Base-by-base conservation (phyloP, 83 land plant genomes). In the Diphasiastrum complanatum region DNA sequence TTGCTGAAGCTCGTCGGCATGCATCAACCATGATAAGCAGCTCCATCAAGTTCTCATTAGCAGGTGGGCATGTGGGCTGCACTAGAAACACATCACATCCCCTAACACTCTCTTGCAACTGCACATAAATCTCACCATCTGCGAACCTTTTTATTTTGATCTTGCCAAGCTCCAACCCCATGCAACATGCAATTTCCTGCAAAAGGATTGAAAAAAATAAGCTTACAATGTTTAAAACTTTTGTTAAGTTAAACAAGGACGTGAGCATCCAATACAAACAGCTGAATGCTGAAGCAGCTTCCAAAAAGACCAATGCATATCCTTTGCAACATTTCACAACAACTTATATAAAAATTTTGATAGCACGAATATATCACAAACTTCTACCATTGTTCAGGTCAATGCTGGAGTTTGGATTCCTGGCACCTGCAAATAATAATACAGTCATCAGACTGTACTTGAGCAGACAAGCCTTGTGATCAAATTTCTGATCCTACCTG, bases 41-140 rank as follows among this genome's bases (percentile, higher is more conserved):
- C 82, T 91, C 91, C 96, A 88, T 91, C 8, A 91, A 73, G 67
- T 91, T 91, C 61, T 91, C 97, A 71, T 91, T 91, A 45, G 87
- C 95, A 43, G 87, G 87, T 30, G 97, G 91, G 52, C 91, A 88
- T 0, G 96, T 91, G 24, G 97, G 97, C 68, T 91, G 96, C 45
- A 91, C 85, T 0, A 88, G 78, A 53, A 73, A 91, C 1, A 91
- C 95, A 75, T 91, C 95, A 71, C 97, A 91, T 0, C 97, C 97
- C 63, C 97, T 63, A 3, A 91, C 96, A 76, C 95, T 87, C 78
- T 91, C 97, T 72, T 91, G 81, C 31, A 91, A 66, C 63, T 87
- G 95, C 54, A 91, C 90, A 79, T 91, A 87, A 32, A 91, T 85
- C 65, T 91, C 95, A 1, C 97, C 97, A 75, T 91, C 95, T 28